Evolutionary conservation across 306 rosid genomes (phyloP).

Genomic region (Lathyrus sativus): DNA sequence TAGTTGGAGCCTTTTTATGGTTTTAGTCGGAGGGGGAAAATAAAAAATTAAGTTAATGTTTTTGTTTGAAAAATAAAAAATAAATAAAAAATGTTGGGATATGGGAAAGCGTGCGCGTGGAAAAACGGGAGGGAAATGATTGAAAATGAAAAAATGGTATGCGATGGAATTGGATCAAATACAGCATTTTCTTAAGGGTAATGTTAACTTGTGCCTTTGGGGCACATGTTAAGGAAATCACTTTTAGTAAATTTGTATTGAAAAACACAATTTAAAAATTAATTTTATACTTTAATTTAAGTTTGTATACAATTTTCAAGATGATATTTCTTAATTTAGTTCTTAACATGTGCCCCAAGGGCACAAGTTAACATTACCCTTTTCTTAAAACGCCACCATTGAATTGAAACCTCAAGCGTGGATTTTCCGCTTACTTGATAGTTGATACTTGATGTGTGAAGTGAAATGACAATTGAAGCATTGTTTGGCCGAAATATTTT

Average conservation of each 20-base stretch:
- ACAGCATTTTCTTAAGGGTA: not conserved
- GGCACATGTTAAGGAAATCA: no score
- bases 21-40: conserved; percentile 27
- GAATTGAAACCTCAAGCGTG: conserved; percentile 31
- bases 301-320: no score
- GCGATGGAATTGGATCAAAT: not conserved
- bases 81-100: not conserved
- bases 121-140: conserved; percentile 50
- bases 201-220: no score
- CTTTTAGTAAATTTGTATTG: no score
- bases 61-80: not conserved
- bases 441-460: not conserved
- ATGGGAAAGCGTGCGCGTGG: conserved; percentile 34
- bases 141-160: conserved; percentile 9
- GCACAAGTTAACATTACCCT: no score
- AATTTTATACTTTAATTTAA: no score
- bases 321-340: no score
- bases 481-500: not conserved
- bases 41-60: conserved; percentile 25
- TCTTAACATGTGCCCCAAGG: no score
- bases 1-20: conserved; percentile 26
- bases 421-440: conserved; percentile 22
- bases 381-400: conserved; percentile 17
- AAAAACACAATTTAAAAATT: no score
- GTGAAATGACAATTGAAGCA: conserved; percentile 8